A percentile compares a stretch with the other conserved stretches of the same genome.
Conservation (phyloP, 805 yeast species). For the Blastobotrys attinorum region DNA sequence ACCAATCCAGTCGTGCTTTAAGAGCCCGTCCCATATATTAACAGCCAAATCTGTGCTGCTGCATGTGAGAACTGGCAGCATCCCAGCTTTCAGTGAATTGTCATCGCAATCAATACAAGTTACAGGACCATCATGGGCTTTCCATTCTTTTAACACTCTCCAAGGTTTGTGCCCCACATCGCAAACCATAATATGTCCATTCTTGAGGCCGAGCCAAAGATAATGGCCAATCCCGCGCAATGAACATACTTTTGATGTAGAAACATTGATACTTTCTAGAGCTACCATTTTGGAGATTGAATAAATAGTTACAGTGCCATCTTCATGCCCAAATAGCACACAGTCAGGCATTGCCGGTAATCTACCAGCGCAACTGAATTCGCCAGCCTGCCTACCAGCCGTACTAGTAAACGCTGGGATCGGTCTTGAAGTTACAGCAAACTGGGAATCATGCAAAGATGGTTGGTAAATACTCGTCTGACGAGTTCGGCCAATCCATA, state of each 20-base stretch:
- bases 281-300: conserved; percentile 20
- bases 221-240: conserved; percentile 23
- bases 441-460: conserved; percentile 15
- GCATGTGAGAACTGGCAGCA: conserved; percentile 22
- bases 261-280: conserved; percentile 25
- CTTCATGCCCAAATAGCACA: conserved; percentile 34
- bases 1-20: conserved; percentile 28
- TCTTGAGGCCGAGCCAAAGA: conserved; percentile 33
- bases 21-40: conserved; percentile 29
- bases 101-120: conserved; percentile 13
- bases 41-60: conserved; percentile 19
- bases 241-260: conserved; percentile 22
- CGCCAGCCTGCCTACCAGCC: conserved; percentile 17
- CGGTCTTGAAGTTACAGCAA: conserved; percentile 22
- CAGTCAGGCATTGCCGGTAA: conserved; percentile 19
- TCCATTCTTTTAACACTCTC: conserved; percentile 31
- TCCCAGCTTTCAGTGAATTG: conserved; percentile 11
- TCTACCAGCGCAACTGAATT: conserved; percentile 25
- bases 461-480: conserved; percentile 29
- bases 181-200: conserved; percentile 31
- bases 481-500: conserved; percentile 31
- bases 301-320: conserved; percentile 30
- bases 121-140: conserved; percentile 29
- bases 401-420: conserved; percentile 8
- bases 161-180: conserved; percentile 26